Percentiles rank a stretch among this genome's conserved stretches.
phyloP scores from a whole-genome alignment of 1,284 basidiomycete genomes.

The Hypsizygus ulmarius region DNA sequence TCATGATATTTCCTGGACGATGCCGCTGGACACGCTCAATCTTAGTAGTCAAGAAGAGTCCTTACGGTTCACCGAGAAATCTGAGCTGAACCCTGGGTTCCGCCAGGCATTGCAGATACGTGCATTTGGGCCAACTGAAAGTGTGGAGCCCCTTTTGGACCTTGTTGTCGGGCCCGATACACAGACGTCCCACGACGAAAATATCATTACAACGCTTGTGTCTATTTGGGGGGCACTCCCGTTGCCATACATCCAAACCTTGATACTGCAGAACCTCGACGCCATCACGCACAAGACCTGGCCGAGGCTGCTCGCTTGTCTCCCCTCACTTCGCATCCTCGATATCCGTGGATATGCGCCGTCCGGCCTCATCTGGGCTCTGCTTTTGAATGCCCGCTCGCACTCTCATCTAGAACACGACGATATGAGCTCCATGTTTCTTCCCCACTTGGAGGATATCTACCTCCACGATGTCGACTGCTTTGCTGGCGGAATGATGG shows the following conservation, averaged over 20 bases:
- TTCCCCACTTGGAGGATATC: constrained; percentile 33
- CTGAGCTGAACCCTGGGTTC: constrained; percentile 27
- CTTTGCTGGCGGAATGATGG: constrained; percentile 37
- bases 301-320: constrained; percentile 27
- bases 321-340: constrained; percentile 31
- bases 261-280: constrained; percentile 34
- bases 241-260: constrained; percentile 28
- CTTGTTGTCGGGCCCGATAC: constrained; percentile 28
- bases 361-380: constrained; percentile 36
- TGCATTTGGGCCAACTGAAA: constrained; percentile 25
- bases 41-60: constrained; percentile 28
- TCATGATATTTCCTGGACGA: constrained; percentile 17
- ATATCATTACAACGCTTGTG: constrained; percentile 27
- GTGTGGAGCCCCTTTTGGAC: constrained; percentile 26
- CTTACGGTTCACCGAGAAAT: constrained; percentile 22
- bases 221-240: constrained; percentile 32
- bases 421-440: constrained; percentile 25
- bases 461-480: constrained; percentile 37
- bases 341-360: constrained; percentile 34
- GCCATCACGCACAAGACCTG: constrained; percentile 38
- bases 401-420: constrained; percentile 26
- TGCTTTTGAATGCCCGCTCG: constrained; percentile 33
- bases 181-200: constrained; percentile 26
- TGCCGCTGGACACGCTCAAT: constrained; percentile 28
- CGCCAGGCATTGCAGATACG: constrained; percentile 32